phyloP scores from a whole-genome alignment of 2,329 filamentous ascomycete genomes.

The Lasiodiplodia theobromae region DNA sequence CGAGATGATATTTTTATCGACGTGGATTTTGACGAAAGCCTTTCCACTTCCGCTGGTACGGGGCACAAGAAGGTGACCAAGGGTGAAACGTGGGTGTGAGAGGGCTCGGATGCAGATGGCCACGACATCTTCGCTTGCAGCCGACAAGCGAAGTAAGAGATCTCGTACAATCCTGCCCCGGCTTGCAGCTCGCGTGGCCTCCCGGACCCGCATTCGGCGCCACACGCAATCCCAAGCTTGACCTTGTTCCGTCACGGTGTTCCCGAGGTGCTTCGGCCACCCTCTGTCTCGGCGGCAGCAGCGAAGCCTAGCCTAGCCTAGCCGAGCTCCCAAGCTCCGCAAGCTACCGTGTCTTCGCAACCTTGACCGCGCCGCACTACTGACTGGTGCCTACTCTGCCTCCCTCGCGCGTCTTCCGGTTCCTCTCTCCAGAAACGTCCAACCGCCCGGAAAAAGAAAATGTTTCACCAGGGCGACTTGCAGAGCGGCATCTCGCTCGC shows the following conservation, averaged over 20 bases:
- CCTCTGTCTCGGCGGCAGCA: conserved; percentile 9
- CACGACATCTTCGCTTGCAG: conserved; percentile 8
- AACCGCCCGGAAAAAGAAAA: conserved; percentile 43
- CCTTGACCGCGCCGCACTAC: conserved; percentile 18
- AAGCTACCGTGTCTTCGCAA: conserved; percentile 24
- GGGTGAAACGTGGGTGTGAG: too few relatives aligned
- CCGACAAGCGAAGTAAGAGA: not conserved
- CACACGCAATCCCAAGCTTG: conserved; percentile 19
- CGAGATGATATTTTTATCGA: too few relatives aligned
- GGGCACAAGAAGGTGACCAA: too few relatives aligned
- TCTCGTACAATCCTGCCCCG: conserved; percentile 7
- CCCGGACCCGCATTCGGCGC: conserved; percentile 23
- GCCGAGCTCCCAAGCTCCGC: conserved; percentile 27
- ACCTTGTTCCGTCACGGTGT: conserved; percentile 11
- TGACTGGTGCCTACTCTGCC: not conserved
- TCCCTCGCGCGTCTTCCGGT: conserved; percentile 22
- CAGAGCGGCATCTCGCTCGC: conserved; percentile 82
- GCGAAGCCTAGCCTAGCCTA: conserved; percentile 14
- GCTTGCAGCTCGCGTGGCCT: conserved; percentile 24
- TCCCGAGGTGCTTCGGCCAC: conserved; percentile 18
- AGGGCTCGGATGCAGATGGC: not conserved
- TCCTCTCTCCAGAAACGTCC: conserved; percentile 29
- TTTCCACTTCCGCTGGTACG: too few relatives aligned
- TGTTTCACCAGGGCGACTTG: conserved; percentile 84
- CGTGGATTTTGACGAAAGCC: too few relatives aligned